Conservation (phyloP, 805 yeast species). For the Saccharomyces mikatae region DNA sequence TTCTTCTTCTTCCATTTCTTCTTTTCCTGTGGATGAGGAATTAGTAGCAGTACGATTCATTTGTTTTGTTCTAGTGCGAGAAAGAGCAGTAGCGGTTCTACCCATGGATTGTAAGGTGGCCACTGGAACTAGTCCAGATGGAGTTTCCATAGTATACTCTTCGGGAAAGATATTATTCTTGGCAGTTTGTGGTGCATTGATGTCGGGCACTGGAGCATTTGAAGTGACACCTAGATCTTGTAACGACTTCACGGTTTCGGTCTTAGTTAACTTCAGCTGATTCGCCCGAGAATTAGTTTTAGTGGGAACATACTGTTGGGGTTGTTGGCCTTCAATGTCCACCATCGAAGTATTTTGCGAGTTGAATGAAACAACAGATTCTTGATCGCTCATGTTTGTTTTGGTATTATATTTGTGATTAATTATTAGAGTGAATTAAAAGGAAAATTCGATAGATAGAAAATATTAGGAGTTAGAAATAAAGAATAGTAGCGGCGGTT, state of each 20-base stretch:
- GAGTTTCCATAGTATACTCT: conserved; percentile 82
- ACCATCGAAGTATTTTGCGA: conserved; percentile 16
- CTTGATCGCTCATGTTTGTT: conserved; percentile 8
- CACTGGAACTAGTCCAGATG: conserved; percentile 81
- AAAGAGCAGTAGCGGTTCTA: conserved; percentile 35
- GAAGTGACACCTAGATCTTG: conserved; percentile 52
- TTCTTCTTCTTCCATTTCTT: conserved; percentile 15
- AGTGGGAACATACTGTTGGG: conserved; percentile 21
- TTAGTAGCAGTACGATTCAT: conserved; percentile 14
- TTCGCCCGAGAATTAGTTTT: neutral
- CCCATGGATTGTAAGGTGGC: conserved; percentile 63
- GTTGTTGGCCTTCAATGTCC: conserved; percentile 14
- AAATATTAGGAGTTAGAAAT: neutral
- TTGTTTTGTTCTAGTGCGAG: conserved; percentile 34
- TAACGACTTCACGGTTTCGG: conserved; percentile 70
- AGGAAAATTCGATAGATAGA: neutral
- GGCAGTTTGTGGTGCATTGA: conserved; percentile 44
- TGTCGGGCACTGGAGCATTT: conserved; percentile 47
- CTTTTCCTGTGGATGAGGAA: conserved; percentile 2
- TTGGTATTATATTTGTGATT: neutral
- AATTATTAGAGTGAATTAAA: neutral
- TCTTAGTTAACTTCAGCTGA: conserved; percentile 37
- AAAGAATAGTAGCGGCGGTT: neutral
- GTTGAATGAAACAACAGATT: conserved; percentile 9
- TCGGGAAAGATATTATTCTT: conserved; percentile 80